phyloP scores from a whole-genome alignment of 106 monocot genomes.

The Allium sativum region DNA sequence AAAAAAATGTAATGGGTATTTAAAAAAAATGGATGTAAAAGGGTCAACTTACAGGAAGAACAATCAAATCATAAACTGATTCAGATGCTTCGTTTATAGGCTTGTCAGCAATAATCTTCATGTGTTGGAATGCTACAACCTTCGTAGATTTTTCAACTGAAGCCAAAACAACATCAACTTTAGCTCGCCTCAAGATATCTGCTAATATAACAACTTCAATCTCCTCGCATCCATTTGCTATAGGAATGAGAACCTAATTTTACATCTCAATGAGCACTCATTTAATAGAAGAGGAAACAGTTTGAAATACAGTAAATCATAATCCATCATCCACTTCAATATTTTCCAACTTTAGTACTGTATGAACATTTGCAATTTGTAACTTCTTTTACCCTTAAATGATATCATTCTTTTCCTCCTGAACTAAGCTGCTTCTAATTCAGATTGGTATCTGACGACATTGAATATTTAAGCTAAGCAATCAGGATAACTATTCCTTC shows the following conservation, averaged over 20 bases:
- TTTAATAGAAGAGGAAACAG: not conserved
- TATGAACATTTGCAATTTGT: no score
- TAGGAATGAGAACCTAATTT: slow-evolving; percentile 70
- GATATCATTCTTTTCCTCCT: no score
- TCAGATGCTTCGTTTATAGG: slow-evolving; percentile 43
- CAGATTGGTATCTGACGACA: no score
- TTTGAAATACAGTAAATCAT: no score
- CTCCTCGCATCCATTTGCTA: slow-evolving; percentile 90
- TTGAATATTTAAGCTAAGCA: no score
- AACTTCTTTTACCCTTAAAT: no score
- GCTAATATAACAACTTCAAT: slow-evolving; percentile 72
- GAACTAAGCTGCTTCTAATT: no score
- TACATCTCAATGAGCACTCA: not conserved
- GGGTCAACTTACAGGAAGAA: slow-evolving; percentile 62
- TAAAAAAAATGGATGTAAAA: not conserved
- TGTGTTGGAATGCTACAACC: slow-evolving; percentile 65
- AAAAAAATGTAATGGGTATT: no score
- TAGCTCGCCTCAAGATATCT: slow-evolving; percentile 82
- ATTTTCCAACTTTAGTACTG: no score
- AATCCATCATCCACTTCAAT: no score
- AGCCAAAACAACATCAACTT: slow-evolving; percentile 65
- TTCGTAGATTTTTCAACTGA: slow-evolving; percentile 71
- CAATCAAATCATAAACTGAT: slow-evolving; percentile 64
- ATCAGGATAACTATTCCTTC: not conserved
- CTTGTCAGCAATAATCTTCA: slow-evolving; percentile 66